Conservation (phyloP, 2,329 filamentous ascomycete species). For the Lasiodiplodia theobromae region DNA sequence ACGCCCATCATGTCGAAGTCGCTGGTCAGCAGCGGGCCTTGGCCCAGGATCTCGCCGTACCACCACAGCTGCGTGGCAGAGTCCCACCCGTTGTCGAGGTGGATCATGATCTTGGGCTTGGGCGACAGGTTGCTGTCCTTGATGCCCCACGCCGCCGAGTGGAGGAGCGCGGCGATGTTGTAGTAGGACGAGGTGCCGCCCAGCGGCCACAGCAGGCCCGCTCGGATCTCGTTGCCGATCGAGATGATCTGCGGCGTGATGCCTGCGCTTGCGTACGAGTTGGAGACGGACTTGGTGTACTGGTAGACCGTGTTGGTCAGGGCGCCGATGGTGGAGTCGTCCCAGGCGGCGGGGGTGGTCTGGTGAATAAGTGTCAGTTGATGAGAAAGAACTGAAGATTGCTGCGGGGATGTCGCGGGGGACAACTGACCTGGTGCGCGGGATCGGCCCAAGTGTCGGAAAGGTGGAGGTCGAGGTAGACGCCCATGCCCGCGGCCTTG, state of each 20-base stretch:
- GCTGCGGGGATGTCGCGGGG: slow-evolving; percentile 31
- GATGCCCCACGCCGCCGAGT: slow-evolving; percentile 69
- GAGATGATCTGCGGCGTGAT: slow-evolving; percentile 68
- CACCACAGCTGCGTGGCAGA: slow-evolving; percentile 71
- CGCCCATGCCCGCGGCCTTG: slow-evolving; percentile 65
- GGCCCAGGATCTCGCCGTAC: slow-evolving; percentile 62
- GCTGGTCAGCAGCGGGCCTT: slow-evolving; percentile 56
- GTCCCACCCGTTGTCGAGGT: slow-evolving; percentile 77
- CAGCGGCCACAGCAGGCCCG: slow-evolving; percentile 71
- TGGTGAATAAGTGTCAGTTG: not conserved
- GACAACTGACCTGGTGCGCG: slow-evolving; percentile 56
- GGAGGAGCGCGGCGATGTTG: slow-evolving; percentile 70
- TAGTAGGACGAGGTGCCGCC: slow-evolving; percentile 59
- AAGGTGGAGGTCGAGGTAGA: slow-evolving; percentile 72
- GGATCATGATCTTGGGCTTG: slow-evolving; percentile 74
- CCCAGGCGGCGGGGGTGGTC: slow-evolving; percentile 69
- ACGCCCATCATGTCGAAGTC: slow-evolving; percentile 78
- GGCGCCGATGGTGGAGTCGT: slow-evolving; percentile 61
- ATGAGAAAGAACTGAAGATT: not conserved
- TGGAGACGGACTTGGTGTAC: slow-evolving; percentile 69
- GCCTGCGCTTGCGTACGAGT: slow-evolving; percentile 64
- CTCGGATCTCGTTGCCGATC: slow-evolving; percentile 76
- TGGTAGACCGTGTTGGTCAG: slow-evolving; percentile 71
- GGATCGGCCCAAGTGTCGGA: slow-evolving; percentile 77
- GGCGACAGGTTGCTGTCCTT: slow-evolving; percentile 66